Base-by-base conservation (phyloP, 257 asterid genomes). In the Scutellaria barbata region DNA sequence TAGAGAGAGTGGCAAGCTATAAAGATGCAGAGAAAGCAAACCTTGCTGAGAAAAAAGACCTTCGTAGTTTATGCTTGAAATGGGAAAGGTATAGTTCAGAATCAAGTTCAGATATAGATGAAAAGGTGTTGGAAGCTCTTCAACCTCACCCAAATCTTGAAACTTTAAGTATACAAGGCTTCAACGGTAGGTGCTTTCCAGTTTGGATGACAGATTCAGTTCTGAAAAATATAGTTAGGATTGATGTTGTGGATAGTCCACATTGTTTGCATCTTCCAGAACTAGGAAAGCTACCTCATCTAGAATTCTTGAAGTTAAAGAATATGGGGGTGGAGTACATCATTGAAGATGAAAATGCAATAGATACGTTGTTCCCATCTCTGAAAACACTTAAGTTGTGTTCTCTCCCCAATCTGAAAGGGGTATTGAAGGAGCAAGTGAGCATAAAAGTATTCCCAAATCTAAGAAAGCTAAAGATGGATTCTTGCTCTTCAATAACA, bases 221-320 rank as follows among this genome's bases (percentile, higher is more conserved):
- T 30, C 35, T 81, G 54, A 57, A 35, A 42, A 59, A 77, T 6
- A 4, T 81, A 16, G 46, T 45, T 12, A 10, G 12, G 4, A 47
- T 73, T 30, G 1, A 25, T 4, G 9, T 75, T 7, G 0, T 0
- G 37, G 1, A 42, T 13, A 65, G 74, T 52, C 16, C 18, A 56
- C 51, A 62, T 11, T 69, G 55, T 7, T 48, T 9, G 25, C 30
- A 12, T 63, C 72, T 80, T 47, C 72, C 78, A 51, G 57, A 13
- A 16, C 48, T 80, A 14, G 81, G 73, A 18, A 73, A 71, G 42
- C 14, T 80, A n/a, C 81, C 73, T 9, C 30, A 3, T 50, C 78
- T 80, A 4, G 45, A 75, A 10, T 0, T 0, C 8, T 11, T 80
- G 56, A 0, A 1, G 1, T 68, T 80, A n/a, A 0, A 1, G 0